Conservation (phyloP, 2,329 filamentous ascomycete species). For the Aspergillus fumigatus region DNA sequence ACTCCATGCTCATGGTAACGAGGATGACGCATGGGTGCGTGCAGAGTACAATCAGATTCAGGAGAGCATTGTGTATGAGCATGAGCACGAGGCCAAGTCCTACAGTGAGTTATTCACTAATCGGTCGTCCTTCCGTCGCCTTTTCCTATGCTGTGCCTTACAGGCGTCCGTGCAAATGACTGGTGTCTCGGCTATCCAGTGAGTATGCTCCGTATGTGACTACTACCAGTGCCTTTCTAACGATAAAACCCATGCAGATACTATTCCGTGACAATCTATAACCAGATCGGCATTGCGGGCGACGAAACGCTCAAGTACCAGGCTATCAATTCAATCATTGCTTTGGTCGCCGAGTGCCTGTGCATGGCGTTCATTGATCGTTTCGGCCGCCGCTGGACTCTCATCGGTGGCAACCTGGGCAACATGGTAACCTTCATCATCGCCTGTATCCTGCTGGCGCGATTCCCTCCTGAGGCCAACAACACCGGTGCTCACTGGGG, state of each 20-base stretch:
- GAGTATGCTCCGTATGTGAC: conserved; percentile 7
- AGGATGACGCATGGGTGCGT: conserved; percentile 63
- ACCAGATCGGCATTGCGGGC: conserved; percentile 62
- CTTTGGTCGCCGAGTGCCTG: conserved; percentile 61
- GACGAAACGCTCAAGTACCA: conserved; percentile 68
- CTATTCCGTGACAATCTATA: conserved; percentile 64
- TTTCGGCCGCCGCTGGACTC: conserved; percentile 65
- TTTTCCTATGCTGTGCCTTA: conserved; percentile 64
- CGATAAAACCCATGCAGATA: conserved; percentile 41
- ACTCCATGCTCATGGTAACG: conserved; percentile 65
- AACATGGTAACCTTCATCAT: conserved; percentile 72
- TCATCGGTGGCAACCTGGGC: conserved; percentile 67
- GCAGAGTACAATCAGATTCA: conserved; percentile 70
- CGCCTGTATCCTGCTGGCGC: conserved; percentile 52
- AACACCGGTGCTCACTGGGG: conserved; percentile 38
- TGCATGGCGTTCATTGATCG: conserved; percentile 64
- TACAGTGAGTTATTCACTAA: conserved; percentile 65
- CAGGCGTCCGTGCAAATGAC: conserved; percentile 75
- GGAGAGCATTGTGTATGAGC: conserved; percentile 61
- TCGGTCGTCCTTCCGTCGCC: conserved; percentile 63
- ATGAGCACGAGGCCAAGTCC: conserved; percentile 64
- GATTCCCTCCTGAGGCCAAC: conserved; percentile 56
- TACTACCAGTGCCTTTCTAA: neutral
- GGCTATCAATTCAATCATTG: conserved; percentile 68
- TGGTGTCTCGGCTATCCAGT: conserved; percentile 66